Conservation (phyloP, 352 stramenopile species). For the Pythium grandisporangium region DNA sequence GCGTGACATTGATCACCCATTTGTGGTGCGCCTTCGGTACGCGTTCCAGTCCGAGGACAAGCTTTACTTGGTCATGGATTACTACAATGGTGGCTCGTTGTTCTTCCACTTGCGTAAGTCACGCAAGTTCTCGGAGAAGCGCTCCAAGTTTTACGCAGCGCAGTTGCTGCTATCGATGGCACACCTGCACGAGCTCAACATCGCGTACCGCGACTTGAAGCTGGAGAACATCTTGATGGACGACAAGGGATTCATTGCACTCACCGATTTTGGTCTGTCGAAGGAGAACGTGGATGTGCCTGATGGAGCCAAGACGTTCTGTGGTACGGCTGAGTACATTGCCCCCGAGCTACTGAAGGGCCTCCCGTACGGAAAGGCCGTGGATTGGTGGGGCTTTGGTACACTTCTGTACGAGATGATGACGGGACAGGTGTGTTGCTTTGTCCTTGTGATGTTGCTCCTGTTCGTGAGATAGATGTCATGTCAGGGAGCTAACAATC, state of each 20-base stretch:
- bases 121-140: slow-evolving; percentile 84
- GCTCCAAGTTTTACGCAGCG: slow-evolving; percentile 84
- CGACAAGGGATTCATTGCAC: slow-evolving; percentile 87
- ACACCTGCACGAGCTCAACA: slow-evolving; percentile 91
- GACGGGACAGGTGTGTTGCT: slow-evolving; percentile 47
- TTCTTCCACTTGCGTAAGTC: slow-evolving; percentile 91
- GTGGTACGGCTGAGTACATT: slow-evolving; percentile 91
- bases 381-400: slow-evolving; percentile 93
- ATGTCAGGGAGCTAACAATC: not conserved
- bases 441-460: not conserved
- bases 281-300: slow-evolving; percentile 88
- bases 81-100: slow-evolving; percentile 88
- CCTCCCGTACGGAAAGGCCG: slow-evolving; percentile 81
- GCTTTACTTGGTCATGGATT: slow-evolving; percentile 91
- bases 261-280: slow-evolving; percentile 91
- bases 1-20: slow-evolving; percentile 88
- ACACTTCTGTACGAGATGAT: slow-evolving; percentile 95
- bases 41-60: slow-evolving; percentile 93
- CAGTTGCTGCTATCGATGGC: slow-evolving; percentile 89
- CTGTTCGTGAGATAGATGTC: not conserved
- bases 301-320: slow-evolving; percentile 88
- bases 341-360: slow-evolving; percentile 87
- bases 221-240: slow-evolving; percentile 95
- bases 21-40: slow-evolving; percentile 89
- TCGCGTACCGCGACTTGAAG: slow-evolving; percentile 93